These are phyloP conservation scores for Torulaspora franciscae DNA, from an alignment of 805 yeast genomes.

Conservation along the genomic window DNA sequence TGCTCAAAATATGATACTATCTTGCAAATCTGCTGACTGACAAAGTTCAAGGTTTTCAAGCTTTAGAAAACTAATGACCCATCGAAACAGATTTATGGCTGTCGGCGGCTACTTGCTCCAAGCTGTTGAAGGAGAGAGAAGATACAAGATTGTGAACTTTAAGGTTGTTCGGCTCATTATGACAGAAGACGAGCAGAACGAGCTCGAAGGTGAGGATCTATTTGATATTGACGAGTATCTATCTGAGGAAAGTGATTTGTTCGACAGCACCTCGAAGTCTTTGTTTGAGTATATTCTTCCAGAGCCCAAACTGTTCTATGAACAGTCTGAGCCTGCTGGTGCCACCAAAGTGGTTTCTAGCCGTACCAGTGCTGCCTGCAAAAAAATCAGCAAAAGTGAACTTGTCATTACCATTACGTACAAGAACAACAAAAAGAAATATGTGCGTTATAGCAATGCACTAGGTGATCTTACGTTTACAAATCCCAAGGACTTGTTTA, in stretches of 20 bases:
- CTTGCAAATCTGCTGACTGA: no score
- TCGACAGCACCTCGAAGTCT: background rate
- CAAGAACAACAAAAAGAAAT: background rate
- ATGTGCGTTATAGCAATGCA: background rate
- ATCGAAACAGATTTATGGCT: no score
- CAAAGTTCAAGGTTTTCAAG: no score
- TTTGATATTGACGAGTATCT: constrained; percentile 1
- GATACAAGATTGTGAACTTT: background rate
- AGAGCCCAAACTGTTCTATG: background rate
- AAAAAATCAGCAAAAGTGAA: background rate
- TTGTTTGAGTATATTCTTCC: background rate
- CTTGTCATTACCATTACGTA: background rate
- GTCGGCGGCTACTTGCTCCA: background rate
- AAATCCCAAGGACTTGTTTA: background rate
- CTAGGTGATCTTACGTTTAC: background rate
- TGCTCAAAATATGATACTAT: no score
- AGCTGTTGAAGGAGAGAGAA: background rate
- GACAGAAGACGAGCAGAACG: background rate
- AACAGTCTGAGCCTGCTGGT: background rate
- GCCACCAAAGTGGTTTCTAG: constrained; percentile 1
- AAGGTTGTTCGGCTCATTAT: background rate
- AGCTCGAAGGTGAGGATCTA: background rate
- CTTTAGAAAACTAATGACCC: no score
- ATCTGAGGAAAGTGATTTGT: background rate
- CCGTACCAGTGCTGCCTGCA: background rate